Evolutionary conservation across 2,329 filamentous ascomycete species (phyloP).

Genomic region (Ilyonectria robusta): DNA sequence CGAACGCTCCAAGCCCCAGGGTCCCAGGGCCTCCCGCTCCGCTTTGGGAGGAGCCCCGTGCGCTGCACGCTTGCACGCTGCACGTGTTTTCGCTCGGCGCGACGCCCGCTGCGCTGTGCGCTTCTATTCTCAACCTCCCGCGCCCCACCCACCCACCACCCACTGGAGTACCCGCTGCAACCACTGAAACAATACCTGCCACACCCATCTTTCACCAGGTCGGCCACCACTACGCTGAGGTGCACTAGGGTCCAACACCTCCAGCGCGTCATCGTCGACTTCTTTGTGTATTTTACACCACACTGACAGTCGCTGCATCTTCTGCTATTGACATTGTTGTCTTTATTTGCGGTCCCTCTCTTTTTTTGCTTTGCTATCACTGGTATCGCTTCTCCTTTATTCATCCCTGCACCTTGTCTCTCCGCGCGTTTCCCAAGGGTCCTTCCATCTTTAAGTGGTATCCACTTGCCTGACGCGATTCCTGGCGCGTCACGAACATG

Average conservation of each 20-base stretch:
- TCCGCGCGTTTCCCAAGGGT: conserved; percentile 32
- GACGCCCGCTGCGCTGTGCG: conserved; percentile 10
- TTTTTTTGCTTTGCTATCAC: background rate
- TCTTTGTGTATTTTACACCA: conserved; percentile 14
- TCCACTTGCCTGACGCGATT: conserved; percentile 52
- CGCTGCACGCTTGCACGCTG: conserved; percentile 8
- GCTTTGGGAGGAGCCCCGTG: conserved; percentile 17
- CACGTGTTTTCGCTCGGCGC: conserved; percentile 25
- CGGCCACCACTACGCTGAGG: conserved; percentile 5
- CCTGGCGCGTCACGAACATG: conserved; percentile 57
- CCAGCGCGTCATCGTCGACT: conserved; percentile 33
- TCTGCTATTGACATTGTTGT: background rate
- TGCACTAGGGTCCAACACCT: conserved; percentile 21
- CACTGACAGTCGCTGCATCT: background rate
- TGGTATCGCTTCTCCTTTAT: background rate
- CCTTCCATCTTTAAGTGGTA: conserved; percentile 43
- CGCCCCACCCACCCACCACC: conserved; percentile 10
- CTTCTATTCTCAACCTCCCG: conserved; percentile 13
- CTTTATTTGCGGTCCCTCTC: background rate
- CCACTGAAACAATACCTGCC: conserved; percentile 27
- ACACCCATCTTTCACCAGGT: background rate
- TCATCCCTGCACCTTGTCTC: conserved; percentile 11
- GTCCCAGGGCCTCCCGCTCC: conserved; percentile 7
- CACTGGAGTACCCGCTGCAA: conserved; percentile 24
- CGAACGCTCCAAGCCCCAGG: conserved; percentile 21